Evolutionary conservation across 192 early-diverging fungal species (phyloP).

Genomic region (Coemansia asiatica): DNA sequence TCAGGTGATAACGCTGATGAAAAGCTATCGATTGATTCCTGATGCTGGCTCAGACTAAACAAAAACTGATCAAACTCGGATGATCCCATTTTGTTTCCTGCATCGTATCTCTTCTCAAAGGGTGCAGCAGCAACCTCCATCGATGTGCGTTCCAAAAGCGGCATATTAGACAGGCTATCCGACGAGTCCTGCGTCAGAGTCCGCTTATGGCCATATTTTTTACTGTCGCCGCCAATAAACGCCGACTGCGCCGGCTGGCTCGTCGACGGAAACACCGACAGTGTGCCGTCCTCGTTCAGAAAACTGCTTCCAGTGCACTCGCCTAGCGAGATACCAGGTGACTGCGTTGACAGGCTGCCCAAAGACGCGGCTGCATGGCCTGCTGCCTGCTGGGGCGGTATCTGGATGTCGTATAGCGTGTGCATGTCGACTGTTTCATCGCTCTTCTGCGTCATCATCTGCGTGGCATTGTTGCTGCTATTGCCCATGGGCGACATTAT

Average conservation of each 20-base stretch:
- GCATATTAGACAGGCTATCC: conserved; percentile 32
- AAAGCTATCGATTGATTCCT: not conserved
- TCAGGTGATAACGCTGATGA: not conserved
- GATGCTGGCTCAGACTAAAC: no score
- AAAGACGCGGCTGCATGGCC: not conserved
- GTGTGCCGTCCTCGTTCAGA: not conserved
- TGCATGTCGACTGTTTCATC: not conserved
- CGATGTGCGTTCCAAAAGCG: conserved; percentile 29
- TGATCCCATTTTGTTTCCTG: no score
- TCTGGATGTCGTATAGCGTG: conserved; percentile 14
- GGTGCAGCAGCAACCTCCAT: not conserved
- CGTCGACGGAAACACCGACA: not conserved
- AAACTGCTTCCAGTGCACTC: not conserved
- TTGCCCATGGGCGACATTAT: not conserved
- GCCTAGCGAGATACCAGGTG: not conserved
- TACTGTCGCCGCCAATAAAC: not conserved
- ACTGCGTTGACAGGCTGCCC: not conserved
- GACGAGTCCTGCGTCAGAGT: conserved; percentile 22
- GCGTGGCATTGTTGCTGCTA: not conserved
- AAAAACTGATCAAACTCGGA: not conserved
- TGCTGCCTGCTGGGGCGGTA: not conserved
- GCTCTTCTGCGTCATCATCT: not conserved
- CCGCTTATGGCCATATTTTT: conserved; percentile 8
- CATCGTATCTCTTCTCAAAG: no score
- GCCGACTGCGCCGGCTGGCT: not conserved